Conservation (phyloP, 139 green algal genomes). For the Auxenochlorella pyrenoidosa region DNA sequence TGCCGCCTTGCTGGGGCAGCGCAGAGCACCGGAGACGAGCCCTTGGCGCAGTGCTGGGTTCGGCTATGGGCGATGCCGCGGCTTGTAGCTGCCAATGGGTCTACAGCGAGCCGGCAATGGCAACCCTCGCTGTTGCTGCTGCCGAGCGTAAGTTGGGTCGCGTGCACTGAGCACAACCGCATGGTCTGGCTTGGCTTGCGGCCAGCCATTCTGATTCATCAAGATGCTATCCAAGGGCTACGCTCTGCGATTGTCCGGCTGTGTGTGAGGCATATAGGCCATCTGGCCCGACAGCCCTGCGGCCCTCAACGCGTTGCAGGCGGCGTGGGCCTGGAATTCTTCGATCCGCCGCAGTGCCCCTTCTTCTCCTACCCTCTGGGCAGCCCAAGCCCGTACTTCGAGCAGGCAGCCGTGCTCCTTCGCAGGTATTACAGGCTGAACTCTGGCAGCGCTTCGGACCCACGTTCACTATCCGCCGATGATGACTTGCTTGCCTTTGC, state of each 20-base stretch:
- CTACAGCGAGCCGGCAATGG: conserved; percentile 45
- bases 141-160: background rate
- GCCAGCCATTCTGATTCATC: no score
- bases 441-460: no score
- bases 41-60: conserved; percentile 29
- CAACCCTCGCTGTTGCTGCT: conserved; percentile 24
- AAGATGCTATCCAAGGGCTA: background rate
- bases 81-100: conserved; percentile 63
- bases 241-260: no score
- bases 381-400: conserved; percentile 63
- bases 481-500: no score
- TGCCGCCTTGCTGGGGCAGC: conserved; percentile 4
- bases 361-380: conserved; percentile 63
- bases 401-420: conserved; percentile 57
- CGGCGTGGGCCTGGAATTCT: conserved; percentile 58
- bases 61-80: conserved; percentile 51
- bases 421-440: background rate
- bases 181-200: no score
- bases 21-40: background rate
- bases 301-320: conserved; percentile 5
- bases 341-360: conserved; percentile 56
- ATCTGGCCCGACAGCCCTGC: background rate
- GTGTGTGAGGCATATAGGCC: background rate
- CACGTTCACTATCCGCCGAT: no score
- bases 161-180: background rate